Conservation (phyloP, 2,329 filamentous ascomycete genomes). For the Mycocentrospora acerina region DNA sequence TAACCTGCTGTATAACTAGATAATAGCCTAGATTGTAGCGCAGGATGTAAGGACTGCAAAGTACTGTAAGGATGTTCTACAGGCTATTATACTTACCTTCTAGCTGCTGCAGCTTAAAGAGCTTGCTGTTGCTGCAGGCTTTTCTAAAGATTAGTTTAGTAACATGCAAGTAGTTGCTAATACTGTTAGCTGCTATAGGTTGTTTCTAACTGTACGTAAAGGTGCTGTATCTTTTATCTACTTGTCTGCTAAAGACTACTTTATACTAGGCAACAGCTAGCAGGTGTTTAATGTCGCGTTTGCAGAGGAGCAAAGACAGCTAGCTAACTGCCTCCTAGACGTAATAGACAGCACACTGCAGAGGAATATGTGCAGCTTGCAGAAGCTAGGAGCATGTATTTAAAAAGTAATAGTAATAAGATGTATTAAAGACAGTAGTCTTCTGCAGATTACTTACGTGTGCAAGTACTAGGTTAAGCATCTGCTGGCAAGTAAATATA, state of each 20-base stretch:
- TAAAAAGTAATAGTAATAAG: too few relatives aligned
- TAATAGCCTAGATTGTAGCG: constrained; percentile 30
- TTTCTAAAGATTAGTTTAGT: constrained; percentile 4
- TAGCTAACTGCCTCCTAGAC: constrained; percentile 32
- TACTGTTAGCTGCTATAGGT: constrained; percentile 26
- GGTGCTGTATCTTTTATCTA: constrained; percentile 42
- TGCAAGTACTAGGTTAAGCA: too few relatives aligned
- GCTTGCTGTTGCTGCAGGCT: too few relatives aligned
- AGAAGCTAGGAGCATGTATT: constrained; percentile 1
- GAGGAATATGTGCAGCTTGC: constrained; percentile 26
- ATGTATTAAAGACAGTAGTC: too few relatives aligned
- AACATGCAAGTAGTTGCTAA: constrained; percentile 1
- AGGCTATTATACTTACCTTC: too few relatives aligned
- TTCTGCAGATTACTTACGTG: too few relatives aligned
- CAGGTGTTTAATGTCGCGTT: constrained; percentile 20
- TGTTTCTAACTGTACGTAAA: constrained; percentile 43
- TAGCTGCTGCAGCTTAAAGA: too few relatives aligned
- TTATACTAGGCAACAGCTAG: constrained; percentile 9
- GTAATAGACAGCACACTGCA: constrained; percentile 16
- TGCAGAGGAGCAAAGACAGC: constrained; percentile 8
- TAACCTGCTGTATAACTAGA: constrained; percentile 41
- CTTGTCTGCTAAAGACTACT: constrained; percentile 48
- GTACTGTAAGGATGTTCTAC: too few relatives aligned
- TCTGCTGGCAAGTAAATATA: too few relatives aligned
- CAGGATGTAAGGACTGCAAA: too few relatives aligned